Base-by-base conservation (phyloP, 2,329 filamentous ascomycete species). In the Sphaerulina vaccinii region DNA sequence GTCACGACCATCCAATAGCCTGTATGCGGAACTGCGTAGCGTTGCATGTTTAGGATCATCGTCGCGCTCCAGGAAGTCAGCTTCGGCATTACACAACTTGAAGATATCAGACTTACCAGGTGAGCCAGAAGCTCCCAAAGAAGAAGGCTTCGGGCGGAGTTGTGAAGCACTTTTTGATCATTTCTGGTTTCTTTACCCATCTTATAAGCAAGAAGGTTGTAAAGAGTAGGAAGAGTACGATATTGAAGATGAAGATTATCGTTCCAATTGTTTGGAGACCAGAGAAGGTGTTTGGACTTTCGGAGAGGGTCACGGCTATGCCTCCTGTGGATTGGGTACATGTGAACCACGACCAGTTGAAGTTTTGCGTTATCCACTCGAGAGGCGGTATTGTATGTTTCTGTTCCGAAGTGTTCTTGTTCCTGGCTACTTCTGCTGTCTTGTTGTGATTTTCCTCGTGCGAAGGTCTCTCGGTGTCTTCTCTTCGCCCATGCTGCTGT, bases 271-370 rank as follows among this genome's bases (percentile, higher is more conserved):
- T 78, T 3, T 70, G 66, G 1, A 89, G 71, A 0, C 86, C 86
- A 0, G 71, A 64, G 66, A 91, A 91, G 49, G 75, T 72, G 61
- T 83, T 80, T 7, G 87, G 86, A 15, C 75, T 75, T 44, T 83
- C 81, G 2, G 78, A 76, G 38, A 90, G 75, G 13, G 90, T 75
- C 2, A 85, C 69, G 0, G 86, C 80, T 1, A 90, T 69, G 0
- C 85, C 85, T 27, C 87, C 87, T 0, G 85, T 88, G 41, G 83
- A 86, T 86, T 90, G 90, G 1, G 85, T 84, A 24, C 83, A 73
- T 1, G 85, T 86, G 69, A 85, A 91, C 85, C 86, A 89, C 29
- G 54, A 57, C 54, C 57, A 61, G 50, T 47, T 47, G 42, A 61
- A 53, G 33, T 46, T 46, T 27, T 49, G 29, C 18, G 4, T 41